A percentile compares a stretch with the other conserved stretches of the same genome.
These are phyloP conservation scores for Plantago major DNA, from an alignment of 257 asterid species.

Conservation along the genomic window DNA sequence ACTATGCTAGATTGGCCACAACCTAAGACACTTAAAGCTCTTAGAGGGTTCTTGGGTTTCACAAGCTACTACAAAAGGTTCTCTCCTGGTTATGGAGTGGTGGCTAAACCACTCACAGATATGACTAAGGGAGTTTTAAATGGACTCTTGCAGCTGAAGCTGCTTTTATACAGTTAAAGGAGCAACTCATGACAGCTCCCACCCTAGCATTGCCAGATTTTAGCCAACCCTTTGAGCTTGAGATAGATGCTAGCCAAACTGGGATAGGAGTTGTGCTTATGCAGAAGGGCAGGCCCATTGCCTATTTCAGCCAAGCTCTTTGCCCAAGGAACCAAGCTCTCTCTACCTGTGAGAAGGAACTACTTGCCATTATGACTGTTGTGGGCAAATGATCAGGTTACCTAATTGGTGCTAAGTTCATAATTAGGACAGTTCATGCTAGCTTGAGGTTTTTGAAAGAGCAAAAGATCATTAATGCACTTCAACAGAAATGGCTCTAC, in stretches of 20 bases:
- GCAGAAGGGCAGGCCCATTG: no score
- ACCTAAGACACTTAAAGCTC: neutral
- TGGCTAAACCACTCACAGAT: neutral
- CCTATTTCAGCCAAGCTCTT: no score
- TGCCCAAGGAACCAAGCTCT: neutral
- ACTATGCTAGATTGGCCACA: neutral
- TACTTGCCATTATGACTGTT: neutral
- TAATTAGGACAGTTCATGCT: neutral
- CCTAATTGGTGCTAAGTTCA: neutral
- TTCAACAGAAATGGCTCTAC: neutral
- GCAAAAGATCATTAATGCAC: neutral
- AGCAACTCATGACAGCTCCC: no score
- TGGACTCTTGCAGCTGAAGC: no score
- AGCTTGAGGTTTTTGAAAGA: neutral
- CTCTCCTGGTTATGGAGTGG: neutral
- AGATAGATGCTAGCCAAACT: no score
- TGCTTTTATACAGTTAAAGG: no score
- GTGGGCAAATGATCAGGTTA: neutral
- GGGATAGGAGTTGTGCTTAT: no score
- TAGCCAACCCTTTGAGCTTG: no score
- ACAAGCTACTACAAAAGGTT: neutral
- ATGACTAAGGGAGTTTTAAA: no score
- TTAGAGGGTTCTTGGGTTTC: neutral
- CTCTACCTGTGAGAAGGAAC: neutral
- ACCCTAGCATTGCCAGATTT: no score